Conservation (phyloP, 495 filamentous ascomycete genomes). For the Penicillium paradoxum region DNA sequence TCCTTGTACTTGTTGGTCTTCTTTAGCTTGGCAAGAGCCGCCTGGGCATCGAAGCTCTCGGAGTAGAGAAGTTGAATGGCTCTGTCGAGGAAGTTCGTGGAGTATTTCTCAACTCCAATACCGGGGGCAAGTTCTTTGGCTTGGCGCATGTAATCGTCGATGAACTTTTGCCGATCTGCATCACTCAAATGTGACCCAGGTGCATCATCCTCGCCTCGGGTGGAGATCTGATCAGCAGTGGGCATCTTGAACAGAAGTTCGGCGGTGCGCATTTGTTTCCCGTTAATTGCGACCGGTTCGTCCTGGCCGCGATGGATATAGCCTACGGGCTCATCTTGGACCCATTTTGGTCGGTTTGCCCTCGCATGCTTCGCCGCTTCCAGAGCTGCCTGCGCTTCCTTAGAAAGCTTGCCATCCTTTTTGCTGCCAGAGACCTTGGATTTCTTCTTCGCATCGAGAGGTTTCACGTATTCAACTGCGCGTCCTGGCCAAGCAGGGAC, state of each 20-base stretch:
- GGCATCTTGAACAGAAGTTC: conserved; percentile 51
- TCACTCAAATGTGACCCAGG: conserved; percentile 34
- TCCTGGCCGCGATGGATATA: conserved; percentile 85
- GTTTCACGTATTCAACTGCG: conserved; percentile 84
- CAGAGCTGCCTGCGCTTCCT: conserved; percentile 69
- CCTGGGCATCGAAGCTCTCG: conserved; percentile 63
- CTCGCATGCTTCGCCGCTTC: conserved; percentile 74
- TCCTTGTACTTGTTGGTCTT: conserved; percentile 64
- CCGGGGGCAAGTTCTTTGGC: conserved; percentile 56
- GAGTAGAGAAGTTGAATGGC: conserved; percentile 69
- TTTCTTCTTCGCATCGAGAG: conserved; percentile 77
- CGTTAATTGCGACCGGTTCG: conserved; percentile 41
- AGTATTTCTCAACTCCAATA: conserved; percentile 61
- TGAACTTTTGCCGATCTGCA: conserved; percentile 45
- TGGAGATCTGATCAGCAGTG: conserved; percentile 38
- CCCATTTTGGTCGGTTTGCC: conserved; percentile 83
- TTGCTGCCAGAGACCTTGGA: conserved; percentile 59
- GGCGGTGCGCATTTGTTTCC: conserved; percentile 51
- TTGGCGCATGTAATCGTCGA: conserved; percentile 70
- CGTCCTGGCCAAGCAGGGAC: conserved; percentile 79
- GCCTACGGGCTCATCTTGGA: conserved; percentile 84
- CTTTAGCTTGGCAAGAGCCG: conserved; percentile 67
- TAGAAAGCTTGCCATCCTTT: conserved; percentile 66
- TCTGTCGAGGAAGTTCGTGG: conserved; percentile 85
- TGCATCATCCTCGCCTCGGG: conserved; percentile 47